Conservation (phyloP, 2,329 filamentous ascomycete genomes). For the Zymoseptoria brevis region DNA sequence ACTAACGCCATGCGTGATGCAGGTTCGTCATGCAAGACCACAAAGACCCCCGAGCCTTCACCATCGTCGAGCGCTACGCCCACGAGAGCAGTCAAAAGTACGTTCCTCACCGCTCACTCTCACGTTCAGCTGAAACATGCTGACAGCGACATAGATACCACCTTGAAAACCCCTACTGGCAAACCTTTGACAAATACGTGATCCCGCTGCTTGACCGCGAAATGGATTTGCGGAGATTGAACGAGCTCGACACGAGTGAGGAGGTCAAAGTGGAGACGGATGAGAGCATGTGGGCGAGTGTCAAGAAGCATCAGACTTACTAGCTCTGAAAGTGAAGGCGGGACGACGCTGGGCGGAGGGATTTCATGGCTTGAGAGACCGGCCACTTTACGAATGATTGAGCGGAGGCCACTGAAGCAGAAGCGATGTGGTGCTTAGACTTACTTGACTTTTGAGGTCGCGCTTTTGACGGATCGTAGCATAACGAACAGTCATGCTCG, state of each 20-base stretch:
- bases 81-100: constrained; percentile 49
- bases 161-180: constrained; percentile 60
- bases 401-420: background rate
- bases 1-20: background rate
- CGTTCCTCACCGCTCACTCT: constrained; percentile 21
- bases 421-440: background rate
- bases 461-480: background rate
- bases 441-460: background rate
- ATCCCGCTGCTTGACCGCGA: constrained; percentile 57
- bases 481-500: background rate
- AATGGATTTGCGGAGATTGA: constrained; percentile 61
- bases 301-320: constrained; percentile 29
- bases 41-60: constrained; percentile 60
- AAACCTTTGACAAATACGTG: constrained; percentile 69
- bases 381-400: background rate
- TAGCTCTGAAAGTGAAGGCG: background rate
- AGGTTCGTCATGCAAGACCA: constrained; percentile 75
- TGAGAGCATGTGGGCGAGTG: constrained; percentile 26
- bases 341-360: too few relatives aligned
- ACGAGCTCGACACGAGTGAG: constrained; percentile 56
- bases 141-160: constrained; percentile 32
- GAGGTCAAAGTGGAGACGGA: constrained; percentile 29
- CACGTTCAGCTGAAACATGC: background rate
- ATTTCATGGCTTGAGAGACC: too few relatives aligned
- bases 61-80: constrained; percentile 66